These are phyloP conservation scores for Oryza coarctata DNA, from an alignment of 176 grass and related monocot species.

Conservation along the genomic window DNA sequence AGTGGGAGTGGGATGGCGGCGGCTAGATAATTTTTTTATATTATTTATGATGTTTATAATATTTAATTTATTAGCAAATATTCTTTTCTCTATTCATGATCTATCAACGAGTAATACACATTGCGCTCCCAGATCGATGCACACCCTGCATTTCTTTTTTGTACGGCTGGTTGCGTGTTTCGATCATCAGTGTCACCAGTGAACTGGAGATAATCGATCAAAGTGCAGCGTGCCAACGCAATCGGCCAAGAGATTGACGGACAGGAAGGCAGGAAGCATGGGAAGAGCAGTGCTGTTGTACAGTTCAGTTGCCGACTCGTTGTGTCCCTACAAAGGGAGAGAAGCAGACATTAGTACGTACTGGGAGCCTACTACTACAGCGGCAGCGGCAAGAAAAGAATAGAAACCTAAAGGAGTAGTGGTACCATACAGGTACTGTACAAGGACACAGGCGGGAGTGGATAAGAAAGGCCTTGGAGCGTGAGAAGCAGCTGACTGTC, in stretches of 20 bases:
- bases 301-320: conserved; percentile 11
- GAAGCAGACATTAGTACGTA: not conserved
- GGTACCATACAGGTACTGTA: not conserved
- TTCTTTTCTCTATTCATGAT: too few species aligned
- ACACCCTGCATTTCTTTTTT: too few species aligned
- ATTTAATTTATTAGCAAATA: too few species aligned
- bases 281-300: conserved; percentile 30
- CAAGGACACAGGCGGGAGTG: too few species aligned
- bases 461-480: too few species aligned
- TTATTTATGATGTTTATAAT: too few species aligned
- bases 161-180: too few species aligned
- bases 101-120: too few species aligned
- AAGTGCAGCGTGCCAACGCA: not conserved
- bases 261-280: conserved; percentile 23
- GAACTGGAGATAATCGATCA: conserved; percentile 16
- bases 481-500: too few species aligned
- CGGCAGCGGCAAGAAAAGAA: conserved; percentile 43
- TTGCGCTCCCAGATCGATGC: too few species aligned
- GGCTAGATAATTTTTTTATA: too few species aligned
- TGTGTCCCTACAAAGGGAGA: conserved; percentile 17
- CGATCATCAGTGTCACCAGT: not conserved
- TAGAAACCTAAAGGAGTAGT: conserved; percentile 6
- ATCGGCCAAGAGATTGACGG: not conserved
- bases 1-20: too few species aligned
- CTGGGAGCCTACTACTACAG: conserved; percentile 37